phyloP scores from a whole-genome alignment of 257 asterid species.

The Solanum sparsipilum region DNA sequence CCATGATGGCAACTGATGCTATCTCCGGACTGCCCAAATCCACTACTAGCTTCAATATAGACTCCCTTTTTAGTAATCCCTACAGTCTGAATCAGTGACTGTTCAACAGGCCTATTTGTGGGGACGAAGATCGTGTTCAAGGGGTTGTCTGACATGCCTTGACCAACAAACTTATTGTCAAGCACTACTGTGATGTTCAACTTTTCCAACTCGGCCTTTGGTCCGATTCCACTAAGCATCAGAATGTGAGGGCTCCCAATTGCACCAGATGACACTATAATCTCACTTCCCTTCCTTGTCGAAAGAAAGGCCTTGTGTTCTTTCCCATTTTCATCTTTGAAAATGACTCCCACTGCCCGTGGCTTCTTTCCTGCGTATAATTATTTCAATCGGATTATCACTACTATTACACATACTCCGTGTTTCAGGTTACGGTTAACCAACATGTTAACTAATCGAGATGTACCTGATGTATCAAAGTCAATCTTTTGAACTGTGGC shows the following conservation, averaged over 20 bases:
- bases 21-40: conserved; percentile 69
- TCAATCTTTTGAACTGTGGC: conserved; percentile 70
- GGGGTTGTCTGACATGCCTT: conserved; percentile 81
- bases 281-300: conserved; percentile 49
- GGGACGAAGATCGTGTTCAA: conserved; percentile 83
- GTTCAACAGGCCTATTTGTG: conserved; percentile 39
- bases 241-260: conserved; percentile 94
- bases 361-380: conserved; percentile 49
- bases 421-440: neutral
- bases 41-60: conserved; percentile 90
- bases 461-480: conserved; percentile 52
- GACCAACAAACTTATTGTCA: conserved; percentile 63
- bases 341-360: conserved; percentile 60
- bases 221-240: conserved; percentile 89
- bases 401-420: neutral
- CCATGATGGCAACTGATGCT: conserved; percentile 78
- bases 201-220: conserved; percentile 50
- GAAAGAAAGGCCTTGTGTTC: conserved; percentile 62
- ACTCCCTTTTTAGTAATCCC: conserved; percentile 88
- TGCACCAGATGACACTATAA: conserved; percentile 79
- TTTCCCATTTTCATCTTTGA: conserved; percentile 76
- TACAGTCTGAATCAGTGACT: conserved; percentile 76
- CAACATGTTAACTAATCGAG: neutral
- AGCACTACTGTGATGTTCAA: conserved; percentile 56
- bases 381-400: neutral